Conservation (phyloP, 768 basidiomycete species). For the Boletus edulis region DNA sequence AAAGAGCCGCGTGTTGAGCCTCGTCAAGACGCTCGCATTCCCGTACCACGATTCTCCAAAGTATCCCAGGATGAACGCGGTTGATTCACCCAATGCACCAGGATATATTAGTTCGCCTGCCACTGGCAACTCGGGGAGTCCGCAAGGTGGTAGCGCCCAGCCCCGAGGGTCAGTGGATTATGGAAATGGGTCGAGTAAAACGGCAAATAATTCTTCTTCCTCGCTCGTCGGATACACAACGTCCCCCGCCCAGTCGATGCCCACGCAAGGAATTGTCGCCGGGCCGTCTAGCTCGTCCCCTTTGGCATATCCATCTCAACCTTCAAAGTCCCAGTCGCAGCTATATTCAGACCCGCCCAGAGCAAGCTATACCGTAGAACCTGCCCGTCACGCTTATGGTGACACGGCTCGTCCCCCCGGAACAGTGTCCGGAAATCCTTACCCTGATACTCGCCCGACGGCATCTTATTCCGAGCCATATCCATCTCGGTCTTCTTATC, state of each 20-base stretch:
- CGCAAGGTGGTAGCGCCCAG: constrained; percentile 31
- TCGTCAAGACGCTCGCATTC: constrained; percentile 75
- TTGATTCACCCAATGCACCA: constrained; percentile 49
- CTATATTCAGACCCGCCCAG: constrained; percentile 26
- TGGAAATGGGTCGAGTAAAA: constrained; percentile 19
- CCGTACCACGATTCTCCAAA: constrained; percentile 73
- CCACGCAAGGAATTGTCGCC: constrained; percentile 14
- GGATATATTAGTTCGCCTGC: constrained; percentile 52
- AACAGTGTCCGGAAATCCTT: constrained; percentile 25
- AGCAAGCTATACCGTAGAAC: constrained; percentile 17
- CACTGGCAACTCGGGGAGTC: constrained; percentile 58
- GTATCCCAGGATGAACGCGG: constrained; percentile 43
- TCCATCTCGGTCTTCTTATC: constrained; percentile 23
- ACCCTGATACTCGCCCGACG: constrained; percentile 23
- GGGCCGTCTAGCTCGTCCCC: constrained; percentile 25
- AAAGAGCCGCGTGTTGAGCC: constrained; percentile 57
- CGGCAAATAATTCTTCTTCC: constrained; percentile 19
- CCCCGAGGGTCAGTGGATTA: constrained; percentile 28
- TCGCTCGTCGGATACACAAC: constrained; percentile 26
- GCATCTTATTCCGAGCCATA: constrained; percentile 27
- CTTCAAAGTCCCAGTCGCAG: constrained; percentile 24
- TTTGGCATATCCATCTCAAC: constrained; percentile 21
- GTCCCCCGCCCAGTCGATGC: constrained; percentile 24
- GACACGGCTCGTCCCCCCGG: constrained; percentile 19
- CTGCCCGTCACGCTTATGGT: constrained; percentile 22